A percentile compares a stretch with the other conserved stretches of the same genome.
These are phyloP conservation scores for Pseudogymnoascus sp. DNA, from an alignment of 2,329 filamentous ascomycete species.

Conservation along the genomic window DNA sequence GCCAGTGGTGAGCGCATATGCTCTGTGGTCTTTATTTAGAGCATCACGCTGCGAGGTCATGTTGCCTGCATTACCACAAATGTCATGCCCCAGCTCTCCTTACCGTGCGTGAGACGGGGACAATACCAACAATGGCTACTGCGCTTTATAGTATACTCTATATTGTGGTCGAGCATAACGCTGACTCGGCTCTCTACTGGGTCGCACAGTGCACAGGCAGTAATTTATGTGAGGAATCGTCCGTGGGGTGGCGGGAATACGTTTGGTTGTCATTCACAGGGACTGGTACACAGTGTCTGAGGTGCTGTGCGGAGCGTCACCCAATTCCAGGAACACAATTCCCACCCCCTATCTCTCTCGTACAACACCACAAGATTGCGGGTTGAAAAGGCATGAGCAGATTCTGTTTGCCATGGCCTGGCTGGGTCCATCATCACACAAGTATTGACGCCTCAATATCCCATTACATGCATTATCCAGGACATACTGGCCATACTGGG, in stretches of 20 bases:
- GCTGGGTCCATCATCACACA: not conserved
- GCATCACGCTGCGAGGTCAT: not conserved
- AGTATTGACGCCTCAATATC: constrained; percentile 5
- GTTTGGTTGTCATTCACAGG: not conserved
- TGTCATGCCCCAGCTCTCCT: not conserved
- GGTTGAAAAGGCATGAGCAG: not conserved
- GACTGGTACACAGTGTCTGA: not conserved
- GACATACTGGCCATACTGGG: not conserved
- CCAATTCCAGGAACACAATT: not conserved
- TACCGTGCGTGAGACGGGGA: not conserved
- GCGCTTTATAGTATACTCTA: not conserved
- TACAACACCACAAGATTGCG: not conserved
- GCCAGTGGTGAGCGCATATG: not conserved
- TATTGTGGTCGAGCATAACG: not conserved
- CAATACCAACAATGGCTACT: not conserved
- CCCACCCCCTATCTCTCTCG: not conserved
- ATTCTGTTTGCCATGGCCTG: not conserved
- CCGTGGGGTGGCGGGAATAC: not conserved
- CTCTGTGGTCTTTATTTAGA: constrained; percentile 2
- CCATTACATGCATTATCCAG: not conserved
- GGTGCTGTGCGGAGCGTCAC: not conserved
- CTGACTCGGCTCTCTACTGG: not conserved
- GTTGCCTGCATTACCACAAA: not conserved
- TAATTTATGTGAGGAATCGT: constrained; percentile 3
- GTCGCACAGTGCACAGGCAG: not conserved